Evolutionary conservation across 352 stramenopile genomes (phyloP).

Genomic region (Phytophthora boehmeriae): DNA sequence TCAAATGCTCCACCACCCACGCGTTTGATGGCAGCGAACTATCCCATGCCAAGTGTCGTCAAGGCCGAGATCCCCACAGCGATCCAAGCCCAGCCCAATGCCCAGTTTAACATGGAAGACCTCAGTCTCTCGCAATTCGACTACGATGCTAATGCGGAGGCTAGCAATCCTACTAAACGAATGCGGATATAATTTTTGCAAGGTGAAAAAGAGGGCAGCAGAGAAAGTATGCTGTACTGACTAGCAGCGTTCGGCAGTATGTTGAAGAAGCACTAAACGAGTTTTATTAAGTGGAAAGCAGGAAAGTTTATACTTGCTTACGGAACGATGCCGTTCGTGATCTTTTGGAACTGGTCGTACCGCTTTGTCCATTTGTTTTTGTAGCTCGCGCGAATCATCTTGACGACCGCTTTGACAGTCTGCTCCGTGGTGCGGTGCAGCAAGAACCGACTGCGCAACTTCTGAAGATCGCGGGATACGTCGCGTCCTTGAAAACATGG

Average conservation of each 20-base stretch:
- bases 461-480: slow-evolving; percentile 86
- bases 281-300: background rate
- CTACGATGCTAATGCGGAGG: slow-evolving; percentile 56
- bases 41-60: slow-evolving; percentile 20
- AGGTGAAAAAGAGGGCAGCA: background rate
- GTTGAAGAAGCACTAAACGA: slow-evolving; percentile 4
- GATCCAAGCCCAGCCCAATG: slow-evolving; percentile 20
- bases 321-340: slow-evolving; percentile 88
- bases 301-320: slow-evolving; percentile 21
- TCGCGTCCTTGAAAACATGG: slow-evolving; percentile 84
- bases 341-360: slow-evolving; percentile 95
- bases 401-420: slow-evolving; percentile 76
- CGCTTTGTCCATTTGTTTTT: slow-evolving; percentile 93
- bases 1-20: slow-evolving; percentile 55
- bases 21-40: slow-evolving; percentile 37
- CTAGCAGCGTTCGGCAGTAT: background rate
- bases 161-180: slow-evolving; percentile 36
- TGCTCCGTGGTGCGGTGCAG: slow-evolving; percentile 61
- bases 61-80: slow-evolving; percentile 25
- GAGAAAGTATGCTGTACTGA: background rate
- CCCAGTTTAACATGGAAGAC: slow-evolving; percentile 78
- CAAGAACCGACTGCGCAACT: slow-evolving; percentile 72
- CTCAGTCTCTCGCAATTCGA: slow-evolving; percentile 88
- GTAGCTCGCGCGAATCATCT: slow-evolving; percentile 93
- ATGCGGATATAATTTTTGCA: slow-evolving; percentile 41